Percentiles rank a stretch among this genome's conserved stretches.
Evolutionary conservation across 2,329 filamentous ascomycete genomes (phyloP).

Genomic region (Ophiostoma sp.): DNA sequence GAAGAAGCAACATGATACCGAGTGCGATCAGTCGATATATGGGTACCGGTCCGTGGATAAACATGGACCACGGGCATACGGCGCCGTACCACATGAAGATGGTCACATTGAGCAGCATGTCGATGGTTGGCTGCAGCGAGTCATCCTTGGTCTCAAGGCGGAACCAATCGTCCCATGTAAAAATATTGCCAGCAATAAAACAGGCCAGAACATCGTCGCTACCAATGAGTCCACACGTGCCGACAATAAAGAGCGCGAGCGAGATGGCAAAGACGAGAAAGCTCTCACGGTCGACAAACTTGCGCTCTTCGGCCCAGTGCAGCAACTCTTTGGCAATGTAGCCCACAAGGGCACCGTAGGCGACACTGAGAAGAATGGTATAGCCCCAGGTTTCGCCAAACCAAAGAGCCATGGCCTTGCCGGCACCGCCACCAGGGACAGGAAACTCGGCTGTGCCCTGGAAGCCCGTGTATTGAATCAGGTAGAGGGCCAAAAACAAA

Average conservation of each 20-base stretch:
- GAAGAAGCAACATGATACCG: constrained; percentile 68
- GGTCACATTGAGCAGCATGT: constrained; percentile 85
- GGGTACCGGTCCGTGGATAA: constrained; percentile 60
- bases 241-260: constrained; percentile 78
- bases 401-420: constrained; percentile 70
- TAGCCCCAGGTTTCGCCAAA: constrained; percentile 83
- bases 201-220: constrained; percentile 87
- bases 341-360: constrained; percentile 72
- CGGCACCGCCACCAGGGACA: constrained; percentile 51
- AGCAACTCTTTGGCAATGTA: constrained; percentile 77
- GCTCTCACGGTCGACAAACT: constrained; percentile 79
- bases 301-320: constrained; percentile 75
- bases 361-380: constrained; percentile 69
- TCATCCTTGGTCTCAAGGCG: constrained; percentile 83
- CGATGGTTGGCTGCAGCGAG: constrained; percentile 86
- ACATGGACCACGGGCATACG: constrained; percentile 72
- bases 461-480: constrained; percentile 68
- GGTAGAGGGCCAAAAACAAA: constrained; percentile 74
- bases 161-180: constrained; percentile 95
- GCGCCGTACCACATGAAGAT: constrained; percentile 91
- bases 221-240: constrained; percentile 80
- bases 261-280: constrained; percentile 84
- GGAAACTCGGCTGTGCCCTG: constrained; percentile 46
- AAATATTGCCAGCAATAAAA: constrained; percentile 85
- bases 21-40: constrained; percentile 67